Base-by-base conservation (phyloP, 148 eudicot genomes). In the Heliosperma pusillum region DNA sequence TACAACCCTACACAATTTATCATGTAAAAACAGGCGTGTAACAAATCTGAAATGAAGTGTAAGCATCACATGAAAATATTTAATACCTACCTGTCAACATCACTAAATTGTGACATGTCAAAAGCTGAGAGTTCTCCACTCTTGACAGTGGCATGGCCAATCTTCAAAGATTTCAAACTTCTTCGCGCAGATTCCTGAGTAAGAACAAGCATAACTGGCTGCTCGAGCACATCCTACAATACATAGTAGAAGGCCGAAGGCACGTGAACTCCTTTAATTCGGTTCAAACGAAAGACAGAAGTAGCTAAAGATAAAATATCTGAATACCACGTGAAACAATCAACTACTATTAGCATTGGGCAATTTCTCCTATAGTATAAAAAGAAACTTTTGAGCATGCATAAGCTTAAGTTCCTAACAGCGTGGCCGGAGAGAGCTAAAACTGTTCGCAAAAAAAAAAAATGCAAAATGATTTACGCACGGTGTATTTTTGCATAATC, bases 401-500 rank as follows among this genome's bases (percentile, higher is more conserved):
- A 61, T 61, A 25, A 8, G n/a, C 65, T 61, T 36, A 36, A 7
- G 42, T 7, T 36, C 42, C 42, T 8, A 36, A 36, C 9, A 36
- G 42, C 42, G 40, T 36, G 42, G 42, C 42, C 42, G 10, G 42
- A 7, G 42, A 8, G 6, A 6, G 42, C 42, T 36, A 36, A 36
- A 8, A 36, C 42, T 36, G 42, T 10, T 25, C 10, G 65, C 19
- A 24, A 25, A 61, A 24, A 6, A 30, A 29, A 24, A 29, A 11
- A 22, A 47, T 47, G 72, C 16, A 71, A 64, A 15, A 21, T 24
- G 36, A 65, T 11, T 67, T 25, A 82, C 99, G 88, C 76, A 95
- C 99, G 79, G 89, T 92, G 82, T 90, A 92, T 72, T 92, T 88
- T 67, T 90, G 87, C 19, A 90, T 72, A 27, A 95, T 82, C 85